Percentiles rank a stretch among this genome's conserved stretches.
phyloP scores from a whole-genome alignment of 495 filamentous ascomycete genomes.

The Aspergillus cavernicola region DNA sequence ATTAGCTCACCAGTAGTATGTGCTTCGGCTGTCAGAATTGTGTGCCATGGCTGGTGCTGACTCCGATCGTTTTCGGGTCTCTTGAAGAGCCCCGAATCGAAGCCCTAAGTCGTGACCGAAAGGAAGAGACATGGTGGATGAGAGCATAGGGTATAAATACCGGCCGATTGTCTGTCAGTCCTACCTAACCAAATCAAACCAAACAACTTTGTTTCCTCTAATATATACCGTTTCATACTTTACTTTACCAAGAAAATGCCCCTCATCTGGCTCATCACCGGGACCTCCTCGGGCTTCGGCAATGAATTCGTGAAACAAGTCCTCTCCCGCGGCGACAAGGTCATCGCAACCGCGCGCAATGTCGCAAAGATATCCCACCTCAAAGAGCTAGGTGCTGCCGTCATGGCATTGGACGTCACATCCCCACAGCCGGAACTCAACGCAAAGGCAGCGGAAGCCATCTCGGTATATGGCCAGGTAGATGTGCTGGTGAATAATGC shows the following conservation, averaged over 20 bases:
- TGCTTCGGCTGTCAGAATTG: too few relatives aligned
- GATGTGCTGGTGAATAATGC: slow-evolving; percentile 55
- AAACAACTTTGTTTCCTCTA: background rate
- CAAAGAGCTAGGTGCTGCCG: slow-evolving; percentile 38
- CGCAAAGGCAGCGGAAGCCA: slow-evolving; percentile 35
- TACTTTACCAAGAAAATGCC: slow-evolving; percentile 2
- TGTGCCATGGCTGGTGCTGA: too few relatives aligned
- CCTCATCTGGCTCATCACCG: slow-evolving; percentile 56
- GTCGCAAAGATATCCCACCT: slow-evolving; percentile 37
- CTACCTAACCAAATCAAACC: too few relatives aligned
- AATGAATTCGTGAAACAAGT: slow-evolving; percentile 38
- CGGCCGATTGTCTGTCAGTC: too few relatives aligned
- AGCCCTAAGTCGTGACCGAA: too few relatives aligned
- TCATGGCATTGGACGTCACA: slow-evolving; percentile 44
- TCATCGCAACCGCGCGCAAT: slow-evolving; percentile 53
- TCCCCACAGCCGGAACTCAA: slow-evolving; percentile 30
- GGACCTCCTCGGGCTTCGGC: slow-evolving; percentile 53
- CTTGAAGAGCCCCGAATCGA: too few relatives aligned
- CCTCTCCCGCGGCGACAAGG: slow-evolving; percentile 46
- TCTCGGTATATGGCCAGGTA: slow-evolving; percentile 34
- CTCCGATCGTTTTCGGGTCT: too few relatives aligned
- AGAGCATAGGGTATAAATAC: too few relatives aligned
- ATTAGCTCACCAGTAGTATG: too few relatives aligned
- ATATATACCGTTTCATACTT: background rate
- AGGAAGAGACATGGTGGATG: too few relatives aligned